Evolutionary conservation across 1,284 basidiomycete genomes (phyloP).

Genomic region (Grifola frondosa): DNA sequence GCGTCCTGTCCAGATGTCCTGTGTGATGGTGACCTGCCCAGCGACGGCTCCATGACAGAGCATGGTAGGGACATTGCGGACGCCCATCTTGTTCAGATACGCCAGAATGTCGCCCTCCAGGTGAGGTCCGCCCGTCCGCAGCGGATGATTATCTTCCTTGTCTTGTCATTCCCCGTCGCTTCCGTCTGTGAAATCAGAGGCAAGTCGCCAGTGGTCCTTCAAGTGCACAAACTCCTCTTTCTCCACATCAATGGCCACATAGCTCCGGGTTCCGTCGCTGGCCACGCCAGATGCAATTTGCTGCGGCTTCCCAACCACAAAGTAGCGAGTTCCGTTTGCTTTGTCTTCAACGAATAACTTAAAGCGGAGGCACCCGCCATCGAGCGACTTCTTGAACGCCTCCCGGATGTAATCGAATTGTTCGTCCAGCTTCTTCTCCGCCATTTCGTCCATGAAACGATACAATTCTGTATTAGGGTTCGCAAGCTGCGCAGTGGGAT

Average conservation of each 20-base stretch:
- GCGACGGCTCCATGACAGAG: slow-evolving; percentile 5
- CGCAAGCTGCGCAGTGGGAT: slow-evolving; percentile 5
- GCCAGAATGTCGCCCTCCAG: slow-evolving; percentile 1
- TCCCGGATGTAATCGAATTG: neutral
- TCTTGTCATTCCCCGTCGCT: too few relatives aligned
- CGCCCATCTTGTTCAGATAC: neutral
- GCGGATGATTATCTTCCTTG: too few relatives aligned
- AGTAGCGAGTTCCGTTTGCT: neutral
- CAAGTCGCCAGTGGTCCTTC: slow-evolving; percentile 9
- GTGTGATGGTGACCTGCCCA: neutral
- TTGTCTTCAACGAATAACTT: slow-evolving; percentile 1
- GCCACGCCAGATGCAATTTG: neutral
- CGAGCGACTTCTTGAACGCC: slow-evolving; percentile 3
- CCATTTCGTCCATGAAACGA: too few relatives aligned
- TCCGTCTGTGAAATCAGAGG: too few relatives aligned
- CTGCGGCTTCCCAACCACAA: slow-evolving; percentile 8
- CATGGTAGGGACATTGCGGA: slow-evolving; percentile 1
- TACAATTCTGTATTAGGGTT: too few relatives aligned
- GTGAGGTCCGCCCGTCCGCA: neutral
- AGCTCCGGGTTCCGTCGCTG: slow-evolving; percentile 4
- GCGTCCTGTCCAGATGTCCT: neutral
- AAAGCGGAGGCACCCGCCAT: neutral
- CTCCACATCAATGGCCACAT: slow-evolving; percentile 1
- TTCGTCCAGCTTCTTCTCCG: too few relatives aligned
- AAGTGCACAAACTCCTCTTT: neutral